Base-by-base conservation (phyloP, 2,329 filamentous ascomycete species). In the Cadophora gregata region DNA sequence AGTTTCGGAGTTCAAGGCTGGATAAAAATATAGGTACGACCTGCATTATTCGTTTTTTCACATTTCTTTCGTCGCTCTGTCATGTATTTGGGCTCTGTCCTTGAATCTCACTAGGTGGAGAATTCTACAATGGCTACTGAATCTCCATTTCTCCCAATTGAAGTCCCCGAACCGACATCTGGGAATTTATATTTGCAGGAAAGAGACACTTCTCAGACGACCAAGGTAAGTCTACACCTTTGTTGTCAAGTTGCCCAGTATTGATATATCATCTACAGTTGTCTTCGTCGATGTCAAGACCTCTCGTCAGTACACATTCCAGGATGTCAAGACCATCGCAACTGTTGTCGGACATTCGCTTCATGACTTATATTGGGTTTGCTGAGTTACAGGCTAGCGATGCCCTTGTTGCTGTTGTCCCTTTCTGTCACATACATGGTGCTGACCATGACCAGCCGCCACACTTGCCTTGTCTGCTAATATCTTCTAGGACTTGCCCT, bases 81-180 rank as follows among this genome's bases (percentile, higher is more conserved):
- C 33, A 36, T 36, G 14, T 36, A 4, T 4, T 9, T 14, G 14
- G 9, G 33, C 33, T 36, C 14, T 36, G 2, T 8, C 33, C 14
- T 14, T 36, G 2, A 14, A 36, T 36, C 14, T 14, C 2, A 36
- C 33, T 8, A 36, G 33, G 9, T 9, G 38, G 5, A 21, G 21
- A 24, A 5, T 58, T 38, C 7, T 21, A 29, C 19, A 9, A 67
- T 67, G 65, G 62, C 65, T 56, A 45, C 58, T 8, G 36, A 42
- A 51, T 62, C 59, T 25, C 47, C 21, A 36, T 62, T 62, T 51
- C 27, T 29, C 9, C 59, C n/a, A 8, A 74, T 95, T 42, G 81
- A 88, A 25, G 88, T 97, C 50, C 93, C 93, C 0, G 80, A 90
- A 79, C 89, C 62, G 93, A 96, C 77, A 77, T 96, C 59, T 97